These are phyloP conservation scores for Medicago truncatula DNA, from an alignment of 306 rosid genomes.

Conservation along the genomic window MtrunA17r5.0-ANR NC_053043.1:998501-999000, in stretches of 20 bases:
- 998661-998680: neutral
- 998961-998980: no score
- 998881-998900: neutral
- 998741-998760: neutral
- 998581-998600: neutral
- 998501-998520: constrained; percentile 14
- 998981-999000: neutral
- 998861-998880: no score
- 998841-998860: neutral
- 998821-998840: neutral
- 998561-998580: neutral
- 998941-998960: neutral
- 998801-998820: neutral
- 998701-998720: constrained; percentile 18
- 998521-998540: constrained; percentile 8
- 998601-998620: neutral
- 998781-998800: neutral
- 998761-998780: neutral
- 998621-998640: neutral
- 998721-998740: neutral
- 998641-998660: neutral
- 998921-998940: neutral
- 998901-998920: neutral
- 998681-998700: constrained; percentile 7
- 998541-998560: constrained; percentile 7